These are phyloP conservation scores for Yamadazyma tumulicola DNA, from an alignment of 805 yeast species.

Conservation along the genomic window DNA sequence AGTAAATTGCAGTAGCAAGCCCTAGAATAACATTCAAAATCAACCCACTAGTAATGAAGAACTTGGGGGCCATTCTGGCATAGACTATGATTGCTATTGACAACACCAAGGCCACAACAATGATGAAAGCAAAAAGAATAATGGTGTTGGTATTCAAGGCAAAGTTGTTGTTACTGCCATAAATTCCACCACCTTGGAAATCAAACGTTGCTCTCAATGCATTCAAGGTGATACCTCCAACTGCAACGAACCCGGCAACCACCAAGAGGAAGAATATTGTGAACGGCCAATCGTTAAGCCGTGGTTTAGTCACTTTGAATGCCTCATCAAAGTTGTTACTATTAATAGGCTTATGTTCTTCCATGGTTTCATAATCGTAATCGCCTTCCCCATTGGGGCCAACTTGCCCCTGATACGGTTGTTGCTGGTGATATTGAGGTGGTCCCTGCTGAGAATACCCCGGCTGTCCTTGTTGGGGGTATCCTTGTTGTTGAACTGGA, in stretches of 20 bases:
- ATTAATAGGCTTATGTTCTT: slow-evolving; percentile 27
- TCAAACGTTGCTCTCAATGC: slow-evolving; percentile 57
- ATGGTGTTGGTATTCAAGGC: slow-evolving; percentile 74
- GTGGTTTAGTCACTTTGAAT: slow-evolving; percentile 61
- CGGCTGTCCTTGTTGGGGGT: slow-evolving; percentile 7
- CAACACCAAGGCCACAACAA: slow-evolving; percentile 56
- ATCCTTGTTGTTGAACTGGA: slow-evolving; percentile 15
- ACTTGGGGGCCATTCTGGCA: slow-evolving; percentile 63
- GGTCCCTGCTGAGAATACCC: slow-evolving; percentile 5
- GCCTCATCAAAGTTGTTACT: slow-evolving; percentile 56
- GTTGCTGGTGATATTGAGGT: slow-evolving; percentile 4
- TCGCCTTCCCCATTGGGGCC: slow-evolving; percentile 5
- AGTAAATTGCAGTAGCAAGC: slow-evolving; percentile 72
- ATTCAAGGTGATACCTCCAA: slow-evolving; percentile 65
- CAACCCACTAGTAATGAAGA: slow-evolving; percentile 67
- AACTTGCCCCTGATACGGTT: slow-evolving; percentile 9
- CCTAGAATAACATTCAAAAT: slow-evolving; percentile 65
- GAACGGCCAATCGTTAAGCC: slow-evolving; percentile 70
- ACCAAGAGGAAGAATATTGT: slow-evolving; percentile 47
- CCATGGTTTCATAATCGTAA: slow-evolving; percentile 28
- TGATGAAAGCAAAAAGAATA: slow-evolving; percentile 62
- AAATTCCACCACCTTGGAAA: slow-evolving; percentile 61
- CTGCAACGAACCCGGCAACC: slow-evolving; percentile 63
- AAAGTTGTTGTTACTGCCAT: slow-evolving; percentile 48
- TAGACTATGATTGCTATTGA: slow-evolving; percentile 52